These are phyloP conservation scores for Chloris gayana DNA, from an alignment of 176 grass and related monocot genomes.

Conservation along the genomic window DNA sequence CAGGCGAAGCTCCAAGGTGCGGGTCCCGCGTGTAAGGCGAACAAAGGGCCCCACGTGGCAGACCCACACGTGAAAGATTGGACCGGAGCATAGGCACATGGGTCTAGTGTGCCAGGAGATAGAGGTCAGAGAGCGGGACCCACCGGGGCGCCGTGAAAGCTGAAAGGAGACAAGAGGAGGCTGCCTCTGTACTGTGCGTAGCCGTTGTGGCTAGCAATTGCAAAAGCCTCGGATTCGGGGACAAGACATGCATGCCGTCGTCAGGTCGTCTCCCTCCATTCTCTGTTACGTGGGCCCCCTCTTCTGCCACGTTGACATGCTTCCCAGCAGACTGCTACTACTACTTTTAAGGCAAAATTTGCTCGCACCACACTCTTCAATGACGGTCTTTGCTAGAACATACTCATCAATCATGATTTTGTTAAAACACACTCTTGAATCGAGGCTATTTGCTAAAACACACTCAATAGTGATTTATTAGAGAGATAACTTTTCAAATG, in stretches of 20 bases:
- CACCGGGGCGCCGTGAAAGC: background rate
- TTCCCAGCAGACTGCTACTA: too few species aligned
- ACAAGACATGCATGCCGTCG: background rate
- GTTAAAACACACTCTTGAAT: too few species aligned
- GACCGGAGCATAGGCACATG: background rate
- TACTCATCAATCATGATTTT: too few species aligned
- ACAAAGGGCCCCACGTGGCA: background rate
- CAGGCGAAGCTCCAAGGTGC: background rate
- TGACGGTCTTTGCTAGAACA: too few species aligned
- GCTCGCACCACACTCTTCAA: too few species aligned
- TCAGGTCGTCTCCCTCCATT: background rate
- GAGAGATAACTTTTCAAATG: too few species aligned
- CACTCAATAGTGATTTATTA: too few species aligned
- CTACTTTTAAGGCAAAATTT: too few species aligned
- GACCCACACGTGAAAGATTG: background rate
- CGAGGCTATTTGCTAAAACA: too few species aligned
- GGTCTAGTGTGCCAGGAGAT: background rate
- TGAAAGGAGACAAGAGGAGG: conserved; percentile 28
- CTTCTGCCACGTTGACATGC: too few species aligned
- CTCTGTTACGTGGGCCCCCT: background rate
- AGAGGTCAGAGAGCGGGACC: conserved; percentile 5
- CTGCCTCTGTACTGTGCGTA: background rate
- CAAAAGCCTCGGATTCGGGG: conserved; percentile 22
- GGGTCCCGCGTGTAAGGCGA: background rate
- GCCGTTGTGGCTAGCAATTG: background rate